These are phyloP conservation scores for Botrytis galanthina DNA, from an alignment of 2,329 filamentous ascomycete species.

Conservation along the genomic window DNA sequence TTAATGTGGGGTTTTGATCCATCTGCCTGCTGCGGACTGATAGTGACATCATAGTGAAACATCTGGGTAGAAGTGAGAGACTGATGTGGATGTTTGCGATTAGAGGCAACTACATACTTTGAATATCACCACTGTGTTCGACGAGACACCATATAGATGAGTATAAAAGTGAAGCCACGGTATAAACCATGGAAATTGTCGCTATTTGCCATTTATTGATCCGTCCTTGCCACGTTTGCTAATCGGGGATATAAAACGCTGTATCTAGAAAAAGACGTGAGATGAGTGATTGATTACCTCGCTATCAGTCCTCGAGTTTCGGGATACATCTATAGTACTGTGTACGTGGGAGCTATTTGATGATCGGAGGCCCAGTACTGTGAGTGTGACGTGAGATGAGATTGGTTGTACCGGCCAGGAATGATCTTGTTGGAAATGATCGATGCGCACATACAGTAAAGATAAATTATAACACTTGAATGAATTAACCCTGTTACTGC, in stretches of 20 bases:
- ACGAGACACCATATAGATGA: background rate
- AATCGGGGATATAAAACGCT: fast-evolving
- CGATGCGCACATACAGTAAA: background rate
- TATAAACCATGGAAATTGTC: fast-evolving
- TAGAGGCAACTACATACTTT: background rate
- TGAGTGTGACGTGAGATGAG: background rate
- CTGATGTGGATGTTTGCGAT: background rate
- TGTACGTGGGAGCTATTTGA: background rate
- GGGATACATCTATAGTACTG: background rate
- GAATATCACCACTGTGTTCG: background rate
- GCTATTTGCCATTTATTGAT: background rate
- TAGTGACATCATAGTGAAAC: background rate
- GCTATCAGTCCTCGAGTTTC: background rate
- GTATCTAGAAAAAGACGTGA: background rate
- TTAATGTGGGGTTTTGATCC: too few species aligned
- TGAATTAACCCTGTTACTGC: background rate
- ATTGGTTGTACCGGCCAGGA: background rate
- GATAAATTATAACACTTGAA: background rate
- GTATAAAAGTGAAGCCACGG: background rate
- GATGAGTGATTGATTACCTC: background rate
- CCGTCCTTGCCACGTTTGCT: background rate
- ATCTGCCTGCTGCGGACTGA: background rate
- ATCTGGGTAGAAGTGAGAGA: background rate
- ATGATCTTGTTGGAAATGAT: background rate
- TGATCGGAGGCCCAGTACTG: fast-evolving